These are phyloP conservation scores for Hyphodiscus sp. DNA, from an alignment of 2,329 filamentous ascomycete species.

Conservation along the genomic window DNA sequence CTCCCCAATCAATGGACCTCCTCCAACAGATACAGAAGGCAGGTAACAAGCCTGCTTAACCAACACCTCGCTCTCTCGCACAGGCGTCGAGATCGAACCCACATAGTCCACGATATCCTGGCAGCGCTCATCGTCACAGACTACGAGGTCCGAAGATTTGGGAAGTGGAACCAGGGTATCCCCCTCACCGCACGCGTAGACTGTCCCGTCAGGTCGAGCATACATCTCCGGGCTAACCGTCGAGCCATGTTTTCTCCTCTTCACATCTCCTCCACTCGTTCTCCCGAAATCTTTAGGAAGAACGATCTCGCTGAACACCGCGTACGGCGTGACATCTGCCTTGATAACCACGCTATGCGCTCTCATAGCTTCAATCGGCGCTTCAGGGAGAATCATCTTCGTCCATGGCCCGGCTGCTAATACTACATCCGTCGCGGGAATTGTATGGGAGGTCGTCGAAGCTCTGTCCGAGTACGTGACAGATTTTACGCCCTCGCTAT, in stretches of 20 bases:
- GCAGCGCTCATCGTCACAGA: slow-evolving; percentile 69
- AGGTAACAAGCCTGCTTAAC: slow-evolving; percentile 89
- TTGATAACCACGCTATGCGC: slow-evolving; percentile 62
- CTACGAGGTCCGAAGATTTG: slow-evolving; percentile 65
- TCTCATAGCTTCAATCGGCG: slow-evolving; percentile 51
- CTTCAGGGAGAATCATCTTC: slow-evolving; percentile 47
- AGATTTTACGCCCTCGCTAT: slow-evolving; percentile 55
- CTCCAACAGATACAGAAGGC: slow-evolving; percentile 46
- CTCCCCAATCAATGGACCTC: slow-evolving; percentile 70
- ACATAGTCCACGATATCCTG: slow-evolving; percentile 83
- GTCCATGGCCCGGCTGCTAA: slow-evolving; percentile 54
- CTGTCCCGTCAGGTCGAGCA: slow-evolving; percentile 77
- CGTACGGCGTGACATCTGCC: slow-evolving; percentile 62
- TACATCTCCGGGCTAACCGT: slow-evolving; percentile 88
- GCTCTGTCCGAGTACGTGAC: slow-evolving; percentile 56
- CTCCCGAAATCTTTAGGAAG: slow-evolving; percentile 60
- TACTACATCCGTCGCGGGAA: slow-evolving; percentile 43
- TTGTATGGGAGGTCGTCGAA: slow-evolving; percentile 38
- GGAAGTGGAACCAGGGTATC: slow-evolving; percentile 72
- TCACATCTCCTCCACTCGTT: slow-evolving; percentile 39
- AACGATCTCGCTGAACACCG: slow-evolving; percentile 80
- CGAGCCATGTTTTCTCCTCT: slow-evolving; percentile 50
- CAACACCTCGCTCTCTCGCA: slow-evolving; percentile 63
- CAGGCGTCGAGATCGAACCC: slow-evolving; percentile 53
- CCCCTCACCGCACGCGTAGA: slow-evolving; percentile 93